These are phyloP conservation scores for Neurospora sp. DNA, from an alignment of 495 filamentous ascomycete genomes.

Conservation along the genomic window DNA sequence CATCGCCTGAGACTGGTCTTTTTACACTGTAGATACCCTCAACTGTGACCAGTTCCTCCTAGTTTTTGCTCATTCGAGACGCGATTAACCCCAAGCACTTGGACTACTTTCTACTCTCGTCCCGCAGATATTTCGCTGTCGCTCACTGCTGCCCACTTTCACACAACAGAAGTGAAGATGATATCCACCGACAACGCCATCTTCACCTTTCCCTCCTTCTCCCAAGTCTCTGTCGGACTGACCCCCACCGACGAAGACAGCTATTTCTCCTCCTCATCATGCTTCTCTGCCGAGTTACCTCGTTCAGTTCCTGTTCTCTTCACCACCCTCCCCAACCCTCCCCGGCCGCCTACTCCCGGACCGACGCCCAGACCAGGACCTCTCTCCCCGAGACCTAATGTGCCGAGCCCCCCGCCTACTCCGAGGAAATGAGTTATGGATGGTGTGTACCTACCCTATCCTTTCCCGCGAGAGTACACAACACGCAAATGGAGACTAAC, in stretches of 20 bases:
- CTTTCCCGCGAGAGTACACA: no score
- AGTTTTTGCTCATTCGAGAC: background rate
- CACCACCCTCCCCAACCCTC: background rate
- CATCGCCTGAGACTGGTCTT: background rate
- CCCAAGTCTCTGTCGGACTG: no score
- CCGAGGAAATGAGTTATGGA: background rate
- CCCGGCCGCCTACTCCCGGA: constrained; percentile 4
- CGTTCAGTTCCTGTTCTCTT: background rate
- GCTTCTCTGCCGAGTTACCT: no score
- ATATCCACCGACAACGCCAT: background rate
- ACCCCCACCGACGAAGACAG: background rate
- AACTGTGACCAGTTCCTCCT: background rate
- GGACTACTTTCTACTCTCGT: background rate
- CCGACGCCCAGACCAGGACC: constrained; percentile 4
- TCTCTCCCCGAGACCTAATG: background rate
- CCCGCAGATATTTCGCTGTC: background rate
- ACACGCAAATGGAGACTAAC: no score
- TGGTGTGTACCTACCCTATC: no score
- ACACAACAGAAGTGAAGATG: background rate
- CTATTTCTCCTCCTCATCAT: no score
- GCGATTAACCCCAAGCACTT: background rate
- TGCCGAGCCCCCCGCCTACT: constrained; percentile 5
- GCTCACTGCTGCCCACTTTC: background rate
- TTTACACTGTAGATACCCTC: background rate
- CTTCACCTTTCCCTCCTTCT: no score